A percentile compares a stretch with the other conserved stretches of the same genome.
phyloP scores from a whole-genome alignment of 306 rosid species.

The Medicago truncatula region MtrunA17r5.0-ANR NC_053045.1:61135001-61135500 shows the following conservation, averaged over 20 bases:
- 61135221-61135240: slow-evolving; percentile 86
- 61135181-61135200: neutral
- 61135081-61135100: no score
- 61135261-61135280: slow-evolving; percentile 92
- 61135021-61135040: neutral
- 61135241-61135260: slow-evolving; percentile 74
- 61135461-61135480: slow-evolving; percentile 73
- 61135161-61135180: neutral
- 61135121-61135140: no score
- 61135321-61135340: slow-evolving; percentile 85
- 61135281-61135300: slow-evolving; percentile 96
- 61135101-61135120: no score
- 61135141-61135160: no score
- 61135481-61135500: slow-evolving; percentile 92
- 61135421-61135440: slow-evolving; percentile 59
- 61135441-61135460: slow-evolving; percentile 94
- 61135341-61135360: slow-evolving; percentile 69
- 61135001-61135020: no score
- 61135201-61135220: slow-evolving; percentile 76
- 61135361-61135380: neutral
- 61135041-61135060: no score
- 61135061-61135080: no score
- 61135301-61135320: slow-evolving; percentile 93
- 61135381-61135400: no score
- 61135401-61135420: neutral